Percentiles rank a stretch among this genome's conserved stretches.
Conservation (phyloP, 2,329 filamentous ascomycete species). For the Epichloe bromicola region DNA sequence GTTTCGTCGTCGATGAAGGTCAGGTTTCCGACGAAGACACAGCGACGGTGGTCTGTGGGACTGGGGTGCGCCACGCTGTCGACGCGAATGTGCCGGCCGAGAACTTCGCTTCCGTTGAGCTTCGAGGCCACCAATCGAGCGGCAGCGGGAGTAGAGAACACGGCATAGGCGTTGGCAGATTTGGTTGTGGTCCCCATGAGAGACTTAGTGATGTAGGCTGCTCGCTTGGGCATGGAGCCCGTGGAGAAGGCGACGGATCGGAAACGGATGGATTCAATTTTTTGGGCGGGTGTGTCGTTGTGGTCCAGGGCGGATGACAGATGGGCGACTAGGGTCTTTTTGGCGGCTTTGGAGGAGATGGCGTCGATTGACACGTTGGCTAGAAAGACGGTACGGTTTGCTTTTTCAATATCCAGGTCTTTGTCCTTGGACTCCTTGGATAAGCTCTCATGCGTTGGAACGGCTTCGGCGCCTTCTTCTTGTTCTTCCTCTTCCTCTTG, state of each 20-base stretch:
- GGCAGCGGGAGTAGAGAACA: slow-evolving; percentile 65
- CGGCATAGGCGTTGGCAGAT: slow-evolving; percentile 86
- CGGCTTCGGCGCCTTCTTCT: slow-evolving; percentile 26
- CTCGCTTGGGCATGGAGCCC: slow-evolving; percentile 71
- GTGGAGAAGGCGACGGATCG: slow-evolving; percentile 80
- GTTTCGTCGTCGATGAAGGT: slow-evolving; percentile 92
- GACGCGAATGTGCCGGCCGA: slow-evolving; percentile 79
- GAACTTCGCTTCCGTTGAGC: slow-evolving; percentile 72
- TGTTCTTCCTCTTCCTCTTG: slow-evolving; percentile 19
- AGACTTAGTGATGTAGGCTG: slow-evolving; percentile 83
- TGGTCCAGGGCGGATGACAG: slow-evolving; percentile 59
- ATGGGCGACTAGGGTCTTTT: slow-evolving; percentile 65
- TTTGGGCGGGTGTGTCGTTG: slow-evolving; percentile 44
- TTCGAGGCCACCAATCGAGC: slow-evolving; percentile 63
- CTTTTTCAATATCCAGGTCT: slow-evolving; percentile 60
- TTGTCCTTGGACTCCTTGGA: slow-evolving; percentile 48
- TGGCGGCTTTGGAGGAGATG: slow-evolving; percentile 68
- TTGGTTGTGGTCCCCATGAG: slow-evolving; percentile 85
- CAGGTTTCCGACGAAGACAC: slow-evolving; percentile 92
- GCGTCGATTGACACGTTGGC: slow-evolving; percentile 78
- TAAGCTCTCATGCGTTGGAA: slow-evolving; percentile 45
- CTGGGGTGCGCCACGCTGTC: slow-evolving; percentile 84
- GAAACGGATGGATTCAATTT: slow-evolving; percentile 84
- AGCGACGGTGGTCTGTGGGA: slow-evolving; percentile 70
- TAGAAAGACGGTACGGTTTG: slow-evolving; percentile 80